Evolutionary conservation across 2,329 filamentous ascomycete genomes (phyloP), one percentile per base, ranked within the genome.

Genomic region (Helminthosporium solani): DNA sequence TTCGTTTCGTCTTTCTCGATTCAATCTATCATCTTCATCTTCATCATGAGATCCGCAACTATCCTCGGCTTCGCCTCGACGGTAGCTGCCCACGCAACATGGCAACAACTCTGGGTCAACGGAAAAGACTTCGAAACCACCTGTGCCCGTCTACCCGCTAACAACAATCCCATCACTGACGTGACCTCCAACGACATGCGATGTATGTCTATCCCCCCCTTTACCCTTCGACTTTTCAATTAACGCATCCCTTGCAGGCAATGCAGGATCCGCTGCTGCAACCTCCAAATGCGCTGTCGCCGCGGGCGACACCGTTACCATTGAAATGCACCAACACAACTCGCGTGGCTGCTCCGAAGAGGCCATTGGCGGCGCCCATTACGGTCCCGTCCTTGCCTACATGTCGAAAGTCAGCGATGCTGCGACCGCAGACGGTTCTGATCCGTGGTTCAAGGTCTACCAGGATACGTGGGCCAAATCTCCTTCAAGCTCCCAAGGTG

Each of bases 361-460:
- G 42, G 62, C 63, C 23, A 68, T 68, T 40, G 65, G 64, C 7
- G 66, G 63, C 14, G 61, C 61, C 5, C 66, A 68, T 37, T 60
- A 63, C 44, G 79, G 78, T 7, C 78, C 78, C 19, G 76, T 82
- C 38, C 73, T 80, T 66, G 78, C 81, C 14, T 81, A 78, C 66
- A 51, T 71, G 50, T 72, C 71, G 47, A 64, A 64, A 43, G 72
- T 70, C 25, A 76, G 77, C 57, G 64, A 69, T 14, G 63, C 71
- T 14, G 78, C 76, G 56, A 74, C 76, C 51, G 78, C 79, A 21
- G 75, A 75, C 49, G 72, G 75, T 34, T 72, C 74, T 42, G 68
- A 73, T 15, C 65, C 67, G 40, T 82, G 78, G 77, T 82, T 82
- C 75, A 82, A 82, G 73, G 52, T 82, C 53, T 78, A 81, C 57